Base-by-base conservation (phyloP, 148 eudicot genomes). In the Cornus florida region DNA sequence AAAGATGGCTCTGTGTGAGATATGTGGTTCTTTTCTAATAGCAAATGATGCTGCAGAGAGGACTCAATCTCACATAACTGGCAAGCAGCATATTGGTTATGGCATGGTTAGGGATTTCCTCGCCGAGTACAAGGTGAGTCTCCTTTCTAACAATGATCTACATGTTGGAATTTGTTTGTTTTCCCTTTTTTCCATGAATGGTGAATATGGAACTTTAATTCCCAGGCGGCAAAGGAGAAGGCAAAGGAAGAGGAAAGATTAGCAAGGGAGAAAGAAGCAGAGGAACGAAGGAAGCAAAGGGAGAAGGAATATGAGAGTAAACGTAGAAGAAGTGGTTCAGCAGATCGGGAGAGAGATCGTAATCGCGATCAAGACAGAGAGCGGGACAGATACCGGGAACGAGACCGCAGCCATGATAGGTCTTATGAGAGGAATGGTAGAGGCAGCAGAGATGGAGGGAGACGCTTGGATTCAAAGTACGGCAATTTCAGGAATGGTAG, bases 41-140 rank as follows among this genome's bases (percentile, higher is more conserved):
- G 99, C 98, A 67, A 96, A 96, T 80, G 99, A 96, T 81, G 99
- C 92, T 62, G 85, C 86, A n/a, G 99, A 96, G 84, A 92, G 99
- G 86, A 91, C 97, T 71, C 99, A 96, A 82, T 96, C 99, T 70
- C 99, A 96, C 78, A 84, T 96, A 75, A 88, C 98, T 31, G 99
- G 99, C 73, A 96, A 96, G 91, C 99, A 96, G 81, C 99, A 96
- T 75, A 84, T 96, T 83, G 99, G 99, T 46, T 93, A 92, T 84
- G 99, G 99, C 82, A 76, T 93, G 91, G 94, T 93, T 73, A 92
- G 97, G 78, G 99, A 93, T 80, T 93, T 89, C 81, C 86, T 96
- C 5, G 39, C 84, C 1, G 98, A 93, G 84, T 75, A 87, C 81
- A 92, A 93, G 97, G 99, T 93, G 81, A 77, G 33, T 74, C 59